Evolutionary conservation across 2,329 filamentous ascomycete species (phyloP), one percentile per base, ranked within the genome.

Genomic region (Bipolaris gigantea): DNA sequence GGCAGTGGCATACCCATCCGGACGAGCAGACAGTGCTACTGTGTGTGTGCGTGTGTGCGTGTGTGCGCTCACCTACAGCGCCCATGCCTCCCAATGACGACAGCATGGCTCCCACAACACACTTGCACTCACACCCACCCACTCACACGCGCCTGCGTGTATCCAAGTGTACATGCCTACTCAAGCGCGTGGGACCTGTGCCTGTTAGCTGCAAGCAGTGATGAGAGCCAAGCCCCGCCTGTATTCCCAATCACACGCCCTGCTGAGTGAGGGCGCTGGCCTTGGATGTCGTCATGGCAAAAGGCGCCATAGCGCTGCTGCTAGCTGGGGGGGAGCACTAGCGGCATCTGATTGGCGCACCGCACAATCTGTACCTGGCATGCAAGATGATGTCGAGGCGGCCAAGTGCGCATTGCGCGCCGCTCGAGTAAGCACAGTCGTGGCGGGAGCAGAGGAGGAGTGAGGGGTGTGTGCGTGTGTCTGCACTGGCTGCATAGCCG

Each of bases 151-250:
- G 38, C 34, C 8, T 23, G 5, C 13, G 35, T 16, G 35, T 16
- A 18, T 16, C 16, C 19, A 18, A 36, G 35, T n/a, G 42, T n/a
- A 25, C 40, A 27, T 16, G 5, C 10, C 9, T 40, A 44, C 21
- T 32, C 43, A 23, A 27, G 19, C 21, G 25, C 15, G 23, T 47
- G 34, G 21, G 38, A 21, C 38, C 35, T 39, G 30, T 42, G 15
- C 38, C 35, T 39, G 30, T 42, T 60, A 63, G 56, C 55, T 44
- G 52, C 47, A 32, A 56, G 44, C 32, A 34, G 63, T 64, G 61
- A 67, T 64, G 65, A 62, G 55, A 56, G 66, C 67, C 67, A 69
- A 70, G 68, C 40, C 56, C 33, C 16, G 38, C 38, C 23, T 57
- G 50, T 52, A 54, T 15, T 55, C 47, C 47, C 61, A 60, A 53